Conservation (phyloP, 352 stramenopile species). For the Phytophthora europaea region DNA sequence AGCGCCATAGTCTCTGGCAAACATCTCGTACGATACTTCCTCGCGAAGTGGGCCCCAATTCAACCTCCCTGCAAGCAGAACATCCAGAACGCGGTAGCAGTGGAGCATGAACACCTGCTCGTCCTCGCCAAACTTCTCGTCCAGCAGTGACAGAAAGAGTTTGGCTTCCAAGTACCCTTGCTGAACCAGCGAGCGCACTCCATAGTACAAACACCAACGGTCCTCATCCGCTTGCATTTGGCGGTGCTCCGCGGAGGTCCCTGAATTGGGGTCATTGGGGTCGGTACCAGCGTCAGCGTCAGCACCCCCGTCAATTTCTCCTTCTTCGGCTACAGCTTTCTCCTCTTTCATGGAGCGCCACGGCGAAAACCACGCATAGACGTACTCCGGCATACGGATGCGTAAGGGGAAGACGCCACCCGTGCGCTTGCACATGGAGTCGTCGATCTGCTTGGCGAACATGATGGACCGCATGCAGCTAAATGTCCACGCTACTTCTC, state of each 20-base stretch:
- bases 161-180: constrained; percentile 91
- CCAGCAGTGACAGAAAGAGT: constrained; percentile 92
- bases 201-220: constrained; percentile 95
- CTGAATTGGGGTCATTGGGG: constrained; percentile 19
- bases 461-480: constrained; percentile 93
- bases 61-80: constrained; percentile 64
- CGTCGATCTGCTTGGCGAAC: constrained; percentile 89
- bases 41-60: constrained; percentile 76
- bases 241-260: constrained; percentile 41
- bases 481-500: constrained; percentile 87
- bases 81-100: constrained; percentile 87
- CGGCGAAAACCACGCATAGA: constrained; percentile 94
- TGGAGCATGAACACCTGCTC: constrained; percentile 92
- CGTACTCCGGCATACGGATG: constrained; percentile 94
- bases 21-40: constrained; percentile 64
- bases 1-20: constrained; percentile 56
- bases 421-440: constrained; percentile 71
- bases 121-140: constrained; percentile 95
- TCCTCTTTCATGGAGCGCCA: constrained; percentile 69
- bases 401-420: constrained; percentile 57
- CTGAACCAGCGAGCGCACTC: constrained; percentile 85
- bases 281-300: constrained; percentile 15
- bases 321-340: constrained; percentile 54
- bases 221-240: constrained; percentile 87
- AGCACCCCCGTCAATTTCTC: not conserved